Evolutionary conservation across 2,329 filamentous ascomycete genomes (phyloP).

Genomic region (Fusarium sp.): DNA sequence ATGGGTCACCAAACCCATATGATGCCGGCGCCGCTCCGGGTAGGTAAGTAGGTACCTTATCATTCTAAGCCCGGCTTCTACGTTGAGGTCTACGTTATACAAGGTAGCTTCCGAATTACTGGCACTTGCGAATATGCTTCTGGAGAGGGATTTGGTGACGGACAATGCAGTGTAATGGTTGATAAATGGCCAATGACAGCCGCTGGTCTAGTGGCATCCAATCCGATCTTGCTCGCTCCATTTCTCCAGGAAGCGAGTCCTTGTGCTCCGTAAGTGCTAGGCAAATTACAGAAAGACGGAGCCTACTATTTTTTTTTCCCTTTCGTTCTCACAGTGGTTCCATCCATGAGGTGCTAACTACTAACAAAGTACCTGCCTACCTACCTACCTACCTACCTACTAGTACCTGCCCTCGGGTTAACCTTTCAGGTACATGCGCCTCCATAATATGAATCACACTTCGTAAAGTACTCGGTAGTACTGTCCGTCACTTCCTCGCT

Average conservation of each 20-base stretch:
- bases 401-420: neutral
- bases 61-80: neutral
- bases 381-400: neutral
- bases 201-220: constrained; percentile 2
- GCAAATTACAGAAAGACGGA: constrained; percentile 12
- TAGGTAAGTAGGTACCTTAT: neutral
- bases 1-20: neutral
- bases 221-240: neutral
- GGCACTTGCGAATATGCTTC: neutral
- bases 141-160: neutral
- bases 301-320: neutral
- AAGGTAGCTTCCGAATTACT: neutral
- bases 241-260: constrained; percentile 22
- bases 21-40: constrained; percentile 13
- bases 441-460: neutral
- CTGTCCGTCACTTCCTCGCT: neutral
- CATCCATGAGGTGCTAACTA: neutral
- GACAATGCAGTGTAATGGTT: neutral
- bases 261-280: constrained; percentile 3
- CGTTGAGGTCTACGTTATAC: neutral
- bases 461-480: constrained; percentile 23
- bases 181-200: neutral
- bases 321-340: neutral
- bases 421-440: constrained; percentile 11
- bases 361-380: neutral